Conservation (phyloP, 306 rosid genomes). For the Urtica urens region DNA sequence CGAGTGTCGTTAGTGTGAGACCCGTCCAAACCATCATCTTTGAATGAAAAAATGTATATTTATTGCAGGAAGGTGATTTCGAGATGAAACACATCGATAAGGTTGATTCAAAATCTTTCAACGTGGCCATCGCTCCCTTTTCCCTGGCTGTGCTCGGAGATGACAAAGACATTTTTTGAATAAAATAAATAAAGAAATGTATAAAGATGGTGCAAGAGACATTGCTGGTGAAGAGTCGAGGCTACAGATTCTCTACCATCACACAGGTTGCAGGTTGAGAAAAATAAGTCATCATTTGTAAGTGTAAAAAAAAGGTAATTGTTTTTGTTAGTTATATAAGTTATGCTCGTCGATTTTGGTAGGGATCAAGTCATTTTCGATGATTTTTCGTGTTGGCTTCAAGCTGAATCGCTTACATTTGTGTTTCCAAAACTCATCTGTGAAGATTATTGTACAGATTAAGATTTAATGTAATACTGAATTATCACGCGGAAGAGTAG, state of each 20-base stretch:
- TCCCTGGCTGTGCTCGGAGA: conserved; percentile 38
- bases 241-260: background rate
- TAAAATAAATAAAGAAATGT: background rate
- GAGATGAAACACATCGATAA: conserved; percentile 51
- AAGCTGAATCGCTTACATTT: no score
- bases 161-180: conserved; percentile 24
- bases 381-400: background rate
- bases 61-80: conserved; percentile 49
- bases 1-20: no score
- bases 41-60: background rate
- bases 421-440: no score
- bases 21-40: background rate
- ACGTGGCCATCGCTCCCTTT: conserved; percentile 49
- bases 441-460: no score
- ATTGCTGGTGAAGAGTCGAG: background rate
- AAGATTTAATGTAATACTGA: no score
- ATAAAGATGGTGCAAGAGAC: background rate
- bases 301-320: conserved; percentile 11
- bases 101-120: conserved; percentile 33
- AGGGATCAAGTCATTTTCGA: no score
- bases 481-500: no score
- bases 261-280: background rate
- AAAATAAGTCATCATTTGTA: background rate
- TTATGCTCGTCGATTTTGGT: background rate
- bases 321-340: background rate